Conservation (phyloP, 371 early-diverging fungal species). For the Gilbertella persicaria region DNA sequence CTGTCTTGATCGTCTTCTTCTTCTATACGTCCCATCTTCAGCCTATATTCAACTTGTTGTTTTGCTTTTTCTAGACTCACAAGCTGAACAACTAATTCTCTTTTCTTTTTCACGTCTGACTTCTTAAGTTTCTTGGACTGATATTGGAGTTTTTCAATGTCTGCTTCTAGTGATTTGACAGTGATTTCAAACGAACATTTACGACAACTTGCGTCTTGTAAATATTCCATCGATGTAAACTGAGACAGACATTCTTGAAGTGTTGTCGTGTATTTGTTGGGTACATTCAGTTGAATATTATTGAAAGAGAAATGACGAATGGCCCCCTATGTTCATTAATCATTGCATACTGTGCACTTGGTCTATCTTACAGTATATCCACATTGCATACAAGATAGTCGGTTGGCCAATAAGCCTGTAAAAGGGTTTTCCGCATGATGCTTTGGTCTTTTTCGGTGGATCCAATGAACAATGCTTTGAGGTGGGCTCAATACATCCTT, state of each 20-base stretch:
- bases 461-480: not conserved
- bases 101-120: conserved; percentile 23
- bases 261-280: conserved; percentile 55
- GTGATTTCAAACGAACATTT: conserved; percentile 69
- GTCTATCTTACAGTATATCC: conserved; percentile 59
- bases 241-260: conserved; percentile 65
- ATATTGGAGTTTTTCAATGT: conserved; percentile 46
- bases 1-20: conserved; percentile 32
- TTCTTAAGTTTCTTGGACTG: conserved; percentile 40
- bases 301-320: conserved; percentile 77
- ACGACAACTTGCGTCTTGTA: conserved; percentile 75
- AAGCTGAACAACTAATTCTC: conserved; percentile 25
- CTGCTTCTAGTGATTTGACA: conserved; percentile 17
- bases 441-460: not conserved
- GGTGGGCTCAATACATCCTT: conserved; percentile 15
- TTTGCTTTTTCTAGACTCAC: conserved; percentile 17
- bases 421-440: conserved; percentile 49
- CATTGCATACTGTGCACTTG: not conserved
- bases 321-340: conserved; percentile 49
- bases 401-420: conserved; percentile 64
- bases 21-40: conserved; percentile 18
- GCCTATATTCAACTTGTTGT: conserved; percentile 9
- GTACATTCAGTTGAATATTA: conserved; percentile 68
- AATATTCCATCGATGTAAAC: conserved; percentile 68
- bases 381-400: conserved; percentile 65